Conservation (phyloP, 345 rosid species). For the Linum lewisii region DNA sequence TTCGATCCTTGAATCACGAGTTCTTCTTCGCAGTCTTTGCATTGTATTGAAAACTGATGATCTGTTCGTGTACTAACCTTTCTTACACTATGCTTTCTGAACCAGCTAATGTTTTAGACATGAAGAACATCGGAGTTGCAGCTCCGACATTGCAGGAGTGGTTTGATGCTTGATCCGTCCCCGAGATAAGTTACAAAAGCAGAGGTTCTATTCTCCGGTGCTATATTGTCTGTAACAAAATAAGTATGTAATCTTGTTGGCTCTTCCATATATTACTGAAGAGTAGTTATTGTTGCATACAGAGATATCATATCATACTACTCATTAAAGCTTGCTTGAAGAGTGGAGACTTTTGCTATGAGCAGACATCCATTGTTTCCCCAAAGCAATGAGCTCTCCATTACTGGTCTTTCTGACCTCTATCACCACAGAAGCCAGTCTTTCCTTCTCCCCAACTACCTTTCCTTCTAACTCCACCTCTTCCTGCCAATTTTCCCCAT, state of each 20-base stretch:
- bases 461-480: slow-evolving; percentile 54
- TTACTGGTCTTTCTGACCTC: slow-evolving; percentile 31
- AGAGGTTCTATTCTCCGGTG: not conserved
- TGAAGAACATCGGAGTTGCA: slow-evolving; percentile 60
- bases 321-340: slow-evolving; percentile 35
- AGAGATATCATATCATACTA: too few species aligned
- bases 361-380: slow-evolving; percentile 41
- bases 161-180: slow-evolving; percentile 19
- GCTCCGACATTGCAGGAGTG: slow-evolving; percentile 55
- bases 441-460: slow-evolving; percentile 37
- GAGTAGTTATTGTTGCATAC: too few species aligned
- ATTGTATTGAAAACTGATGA: not conserved
- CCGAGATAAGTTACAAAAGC: not conserved
- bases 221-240: not conserved
- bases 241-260: too few species aligned
- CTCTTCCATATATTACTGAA: too few species aligned
- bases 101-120: slow-evolving; percentile 72
- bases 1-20: not conserved
- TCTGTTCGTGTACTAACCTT: not conserved
- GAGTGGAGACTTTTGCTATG: slow-evolving; percentile 3
- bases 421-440: slow-evolving; percentile 30
- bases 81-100: not conserved
- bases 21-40: not conserved
- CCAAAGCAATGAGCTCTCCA: slow-evolving; percentile 43
- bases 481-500: slow-evolving; percentile 30